These are phyloP conservation scores for Cunninghamia lanceolata DNA, from an alignment of 75 land plant genomes.

Conservation along the genomic window DNA sequence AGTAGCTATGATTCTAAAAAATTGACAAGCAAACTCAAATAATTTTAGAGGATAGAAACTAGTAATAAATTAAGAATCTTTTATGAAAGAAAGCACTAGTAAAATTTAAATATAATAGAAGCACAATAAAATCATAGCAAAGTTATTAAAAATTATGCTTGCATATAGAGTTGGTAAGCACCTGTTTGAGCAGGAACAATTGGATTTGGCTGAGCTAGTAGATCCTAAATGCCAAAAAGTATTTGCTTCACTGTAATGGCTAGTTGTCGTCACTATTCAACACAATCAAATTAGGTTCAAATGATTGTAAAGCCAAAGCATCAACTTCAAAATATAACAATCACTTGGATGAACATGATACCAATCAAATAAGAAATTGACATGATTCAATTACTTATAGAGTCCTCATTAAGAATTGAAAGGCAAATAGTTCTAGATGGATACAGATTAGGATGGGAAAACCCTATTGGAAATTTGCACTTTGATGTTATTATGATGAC, in stretches of 20 bases:
- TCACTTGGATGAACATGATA: too few species aligned
- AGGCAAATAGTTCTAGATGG: constrained; percentile 96
- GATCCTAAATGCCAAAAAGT: constrained; percentile 88
- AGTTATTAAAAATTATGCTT: constrained; percentile 23
- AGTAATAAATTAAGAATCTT: too few species aligned
- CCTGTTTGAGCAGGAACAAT: constrained; percentile 87
- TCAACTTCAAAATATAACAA: too few species aligned
- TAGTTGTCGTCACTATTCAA: too few species aligned
- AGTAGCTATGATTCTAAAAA: too few species aligned
- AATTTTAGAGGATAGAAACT: too few species aligned
- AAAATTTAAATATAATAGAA: too few species aligned
- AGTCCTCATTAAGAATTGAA: constrained; percentile 92
- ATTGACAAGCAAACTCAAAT: too few species aligned
- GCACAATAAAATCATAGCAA: background rate
- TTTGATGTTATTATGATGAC: constrained; percentile 66
- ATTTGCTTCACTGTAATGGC: constrained; percentile 95
- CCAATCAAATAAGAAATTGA: too few species aligned
- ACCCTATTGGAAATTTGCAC: constrained; percentile 85
- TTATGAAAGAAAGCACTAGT: background rate
- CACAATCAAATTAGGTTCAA: too few species aligned
- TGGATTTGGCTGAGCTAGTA: constrained; percentile 88
- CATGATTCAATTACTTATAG: too few species aligned
- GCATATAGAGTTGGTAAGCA: constrained; percentile 81
- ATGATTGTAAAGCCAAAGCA: too few species aligned
- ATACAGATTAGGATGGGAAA: constrained; percentile 96